Evolutionary conservation across 495 filamentous ascomycete genomes (phyloP).

Genomic region (Xanthoparmelia taractica): DNA sequence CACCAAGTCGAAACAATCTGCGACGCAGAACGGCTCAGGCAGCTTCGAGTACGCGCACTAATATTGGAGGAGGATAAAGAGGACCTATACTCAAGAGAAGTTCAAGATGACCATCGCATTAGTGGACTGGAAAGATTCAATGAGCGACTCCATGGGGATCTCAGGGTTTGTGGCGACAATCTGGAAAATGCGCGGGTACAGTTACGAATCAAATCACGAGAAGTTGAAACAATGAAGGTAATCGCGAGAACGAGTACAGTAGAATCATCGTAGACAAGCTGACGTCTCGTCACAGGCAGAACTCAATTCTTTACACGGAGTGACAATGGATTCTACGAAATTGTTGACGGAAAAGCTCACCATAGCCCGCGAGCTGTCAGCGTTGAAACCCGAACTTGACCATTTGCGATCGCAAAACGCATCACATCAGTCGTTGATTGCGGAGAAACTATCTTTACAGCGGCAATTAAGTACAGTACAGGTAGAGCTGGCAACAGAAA

Average conservation of each 20-base stretch:
- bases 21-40: constrained; percentile 60
- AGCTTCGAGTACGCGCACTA: constrained; percentile 55
- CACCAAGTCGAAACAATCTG: constrained; percentile 51
- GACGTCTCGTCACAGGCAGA: constrained; percentile 48
- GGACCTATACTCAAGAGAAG: constrained; percentile 51
- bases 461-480: constrained; percentile 66
- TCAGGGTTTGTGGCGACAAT: constrained; percentile 50
- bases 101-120: constrained; percentile 45
- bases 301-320: constrained; percentile 51
- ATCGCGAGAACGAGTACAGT: not conserved
- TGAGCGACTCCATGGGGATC: constrained; percentile 48
- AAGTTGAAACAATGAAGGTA: constrained; percentile 64
- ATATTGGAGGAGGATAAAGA: constrained; percentile 67
- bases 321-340: constrained; percentile 59
- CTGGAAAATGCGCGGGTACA: constrained; percentile 48
- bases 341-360: constrained; percentile 68
- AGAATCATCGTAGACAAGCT: not conserved
- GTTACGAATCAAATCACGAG: constrained; percentile 50
- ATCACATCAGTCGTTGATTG: constrained; percentile 55
- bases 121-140: constrained; percentile 41
- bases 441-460: constrained; percentile 69
- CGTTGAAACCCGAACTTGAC: constrained; percentile 68
- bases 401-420: constrained; percentile 62
- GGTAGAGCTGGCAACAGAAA: constrained; percentile 73
- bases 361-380: constrained; percentile 61